Evolutionary conservation across 768 basidiomycete genomes (phyloP), one percentile per base, ranked within the genome.

Genomic region (Asterophora parasitica): DNA sequence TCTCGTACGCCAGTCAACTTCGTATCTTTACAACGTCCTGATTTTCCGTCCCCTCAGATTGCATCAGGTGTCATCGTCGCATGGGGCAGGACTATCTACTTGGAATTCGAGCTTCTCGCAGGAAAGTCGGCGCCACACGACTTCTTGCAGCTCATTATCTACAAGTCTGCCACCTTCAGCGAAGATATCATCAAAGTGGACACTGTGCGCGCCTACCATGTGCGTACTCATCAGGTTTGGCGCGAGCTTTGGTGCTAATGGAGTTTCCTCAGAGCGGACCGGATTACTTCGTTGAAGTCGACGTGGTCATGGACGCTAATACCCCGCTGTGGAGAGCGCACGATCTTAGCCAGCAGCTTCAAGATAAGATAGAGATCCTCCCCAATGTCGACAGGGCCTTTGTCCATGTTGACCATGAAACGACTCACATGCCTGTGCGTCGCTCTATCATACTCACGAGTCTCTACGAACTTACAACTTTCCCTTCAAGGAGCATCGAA

Each of bases 321-420:
- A 96, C 92, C 19, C 90, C 92, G 0, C 70, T 98, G 1, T 90
- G 86, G 83, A 85, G 83, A 63, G 89, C 91, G 15, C 90, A 92
- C 61, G 90, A 92, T 62, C 60, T 90, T 50, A 85, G 85, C 56
- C 89, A 92, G 64, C 75, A 84, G 52, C 67, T 92, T 13, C 90
- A 92, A 60, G 91, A 92, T 61, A 90, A 87, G 67, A 82, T 96
- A 39, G 93, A 96, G 61, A 78, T 81, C 12, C 70, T 96, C 32
- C 91, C 92, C 2, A 87, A 90, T 58, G 93, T 96, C 35, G 92
- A 89, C 53, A 74, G 93, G 31, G 93, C 93, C 31, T 96, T 94
- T 64, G 92, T 96, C 19, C 93, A 96, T 61, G 90, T 95, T 49
- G 93, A 96, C 67, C 86, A 95, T 59, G 93, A 95, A 68, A 85